phyloP scores from a whole-genome alignment of 148 eudicot species.

The Fagopyrum esculentum region DNA sequence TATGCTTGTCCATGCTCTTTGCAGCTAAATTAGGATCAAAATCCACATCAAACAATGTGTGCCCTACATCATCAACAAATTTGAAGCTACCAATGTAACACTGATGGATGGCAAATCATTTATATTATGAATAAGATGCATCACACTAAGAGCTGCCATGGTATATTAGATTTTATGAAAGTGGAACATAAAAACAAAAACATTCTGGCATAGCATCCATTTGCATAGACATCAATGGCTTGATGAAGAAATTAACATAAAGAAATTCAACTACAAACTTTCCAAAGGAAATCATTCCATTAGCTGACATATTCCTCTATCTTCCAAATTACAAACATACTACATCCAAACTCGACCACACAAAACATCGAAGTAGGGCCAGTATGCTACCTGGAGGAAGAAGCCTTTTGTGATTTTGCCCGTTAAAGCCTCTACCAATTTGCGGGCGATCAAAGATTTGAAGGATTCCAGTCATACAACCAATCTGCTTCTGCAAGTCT shows the following conservation, averaged over 20 bases:
- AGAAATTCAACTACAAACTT: neutral
- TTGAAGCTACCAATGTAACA: neutral
- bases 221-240: neutral
- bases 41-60: neutral
- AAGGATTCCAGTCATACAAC: slow-evolving; percentile 80
- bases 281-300: neutral
- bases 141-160: neutral
- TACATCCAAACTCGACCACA: neutral
- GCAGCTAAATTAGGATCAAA: neutral
- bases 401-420: slow-evolving; percentile 44
- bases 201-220: neutral
- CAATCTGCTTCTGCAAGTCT: slow-evolving; percentile 88
- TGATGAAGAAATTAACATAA: neutral
- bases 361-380: neutral
- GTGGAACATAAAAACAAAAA: neutral
- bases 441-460: slow-evolving; percentile 73
- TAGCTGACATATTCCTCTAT: neutral
- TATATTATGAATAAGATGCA: neutral
- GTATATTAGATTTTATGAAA: neutral
- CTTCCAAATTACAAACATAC: neutral
- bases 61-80: neutral
- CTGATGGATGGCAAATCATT: neutral
- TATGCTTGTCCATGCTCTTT: neutral
- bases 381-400: slow-evolving; percentile 47
- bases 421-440: slow-evolving; percentile 45